These are phyloP conservation scores for Nicotiana attenuata DNA, from an alignment of 257 asterid species.

Conservation along the genomic window DNA sequence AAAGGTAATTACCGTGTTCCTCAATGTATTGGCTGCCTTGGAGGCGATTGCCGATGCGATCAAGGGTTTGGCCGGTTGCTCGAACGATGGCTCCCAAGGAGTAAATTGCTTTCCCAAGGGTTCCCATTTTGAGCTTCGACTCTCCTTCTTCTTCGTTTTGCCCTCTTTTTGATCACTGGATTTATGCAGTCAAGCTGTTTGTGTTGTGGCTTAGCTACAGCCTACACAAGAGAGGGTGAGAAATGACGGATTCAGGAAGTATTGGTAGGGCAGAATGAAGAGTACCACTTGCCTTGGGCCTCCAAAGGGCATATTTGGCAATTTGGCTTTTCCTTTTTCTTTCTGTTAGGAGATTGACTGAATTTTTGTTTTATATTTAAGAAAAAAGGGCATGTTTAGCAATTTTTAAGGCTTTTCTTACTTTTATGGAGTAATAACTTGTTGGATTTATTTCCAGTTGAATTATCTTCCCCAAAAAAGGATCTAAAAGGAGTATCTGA, in stretches of 20 bases:
- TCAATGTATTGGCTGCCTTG: conserved; percentile 59
- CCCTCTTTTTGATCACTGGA: neutral
- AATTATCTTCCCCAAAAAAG: too few relatives aligned
- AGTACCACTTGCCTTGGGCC: neutral
- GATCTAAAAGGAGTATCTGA: too few relatives aligned
- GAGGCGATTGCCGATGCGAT: conserved; percentile 65
- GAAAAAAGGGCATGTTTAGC: too few relatives aligned
- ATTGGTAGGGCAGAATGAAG: neutral
- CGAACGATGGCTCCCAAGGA: conserved; percentile 67
- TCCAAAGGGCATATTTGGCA: neutral
- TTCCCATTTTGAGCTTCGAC: conserved; percentile 44
- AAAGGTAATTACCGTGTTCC: conserved; percentile 52
- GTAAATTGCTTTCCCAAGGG: conserved; percentile 62
- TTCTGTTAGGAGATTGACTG: neutral
- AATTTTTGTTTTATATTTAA: too few relatives aligned
- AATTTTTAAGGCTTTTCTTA: too few relatives aligned
- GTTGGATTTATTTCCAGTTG: too few relatives aligned
- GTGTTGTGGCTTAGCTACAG: neutral
- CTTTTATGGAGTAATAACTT: too few relatives aligned
- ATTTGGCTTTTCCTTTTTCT: too few relatives aligned
- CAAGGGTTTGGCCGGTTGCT: conserved; percentile 69
- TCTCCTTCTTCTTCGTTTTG: neutral
- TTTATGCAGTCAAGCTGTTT: conserved; percentile 3
- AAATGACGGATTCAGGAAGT: neutral
- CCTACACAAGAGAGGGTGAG: neutral